Evolutionary conservation across 169 alveolate genomes (phyloP), one percentile per base, ranked within the genome.

Genomic region (Fabrea salina): DNA sequence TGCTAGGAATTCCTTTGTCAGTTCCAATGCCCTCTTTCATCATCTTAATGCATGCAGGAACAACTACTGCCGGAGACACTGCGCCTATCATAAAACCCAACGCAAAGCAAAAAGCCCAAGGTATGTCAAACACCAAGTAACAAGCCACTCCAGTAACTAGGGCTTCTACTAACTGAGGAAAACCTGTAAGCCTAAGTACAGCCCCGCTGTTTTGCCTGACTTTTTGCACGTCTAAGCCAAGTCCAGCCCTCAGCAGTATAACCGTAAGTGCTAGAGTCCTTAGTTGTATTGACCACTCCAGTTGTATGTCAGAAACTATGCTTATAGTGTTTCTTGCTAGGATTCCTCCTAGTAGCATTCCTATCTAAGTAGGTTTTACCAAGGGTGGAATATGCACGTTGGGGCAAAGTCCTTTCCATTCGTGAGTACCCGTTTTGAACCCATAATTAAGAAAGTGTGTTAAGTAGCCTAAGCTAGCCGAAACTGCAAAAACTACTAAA

Each of bases 21-120:
- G 47, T 71, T 30, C 91, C 91, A 66, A 66, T 80, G 19, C 91
- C 91, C 25, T 39, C n/a, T 5, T 80, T 76, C 35, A 27, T 43
- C 41, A 80, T 41, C 2, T 30, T 43, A 30, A 80, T 85, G 13
- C 75, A 57, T 0, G 70, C 22, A 2, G 91, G 91, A 47, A 85
- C 85, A 0, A 85, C 49, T 30, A 85, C 82, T 13, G 86, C 83
- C 16, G 88, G 88, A 22, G 79, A 30, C 1, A 85, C 86, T 13
- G 87, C 86, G 6, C 80, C 83, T 33, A 85, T 51, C 3, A 51
- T 50, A 41, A 47, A 75, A 2, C 87, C 91, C 16, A 80, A 58
- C 25, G 89, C 75, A 80, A 44, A 79, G 80, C 84, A 44, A n/a
- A 83, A 57, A 1, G 82, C 32, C 27, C 82, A 66, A 1, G 89